Evolutionary conservation across 495 filamentous ascomycete genomes (phyloP).

Genomic region (Penicillium taxi): DNA sequence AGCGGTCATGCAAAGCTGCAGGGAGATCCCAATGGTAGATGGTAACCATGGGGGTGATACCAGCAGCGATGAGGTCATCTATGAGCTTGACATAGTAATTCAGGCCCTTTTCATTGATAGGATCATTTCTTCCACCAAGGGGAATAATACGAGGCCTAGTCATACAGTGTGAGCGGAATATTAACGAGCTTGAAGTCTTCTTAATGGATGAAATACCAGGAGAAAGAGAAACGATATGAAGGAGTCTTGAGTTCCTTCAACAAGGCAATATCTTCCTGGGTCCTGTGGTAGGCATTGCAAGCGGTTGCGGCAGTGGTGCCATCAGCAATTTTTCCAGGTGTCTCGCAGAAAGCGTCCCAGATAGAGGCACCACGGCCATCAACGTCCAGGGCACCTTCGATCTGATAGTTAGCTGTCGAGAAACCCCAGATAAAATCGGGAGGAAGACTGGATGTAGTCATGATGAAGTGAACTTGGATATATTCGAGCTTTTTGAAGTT

Average conservation of each 20-base stretch:
- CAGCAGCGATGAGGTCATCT: slow-evolving; percentile 33
- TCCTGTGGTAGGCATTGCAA: slow-evolving; percentile 63
- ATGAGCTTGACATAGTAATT: slow-evolving; percentile 39
- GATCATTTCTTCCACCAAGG: slow-evolving; percentile 24
- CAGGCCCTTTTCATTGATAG: slow-evolving; percentile 36
- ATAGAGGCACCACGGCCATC: slow-evolving; percentile 64
- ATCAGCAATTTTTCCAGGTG: slow-evolving; percentile 61
- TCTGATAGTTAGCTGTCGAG: slow-evolving; percentile 43
- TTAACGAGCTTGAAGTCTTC: no score
- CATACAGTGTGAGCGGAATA: no score
- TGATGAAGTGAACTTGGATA: no score
- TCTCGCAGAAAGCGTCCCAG: slow-evolving; percentile 64
- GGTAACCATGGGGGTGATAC: slow-evolving; percentile 43
- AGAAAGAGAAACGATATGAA: slow-evolving; percentile 63
- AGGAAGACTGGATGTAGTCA: no score
- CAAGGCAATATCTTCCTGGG: slow-evolving; percentile 61
- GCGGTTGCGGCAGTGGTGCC: slow-evolving; percentile 57
- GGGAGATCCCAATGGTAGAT: slow-evolving; percentile 46
- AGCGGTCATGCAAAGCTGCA: slow-evolving; percentile 38
- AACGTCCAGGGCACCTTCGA: slow-evolving; percentile 57
- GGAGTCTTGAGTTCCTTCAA: slow-evolving; percentile 57
- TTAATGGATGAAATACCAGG: no score
- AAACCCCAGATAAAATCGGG: slow-evolving; percentile 32
- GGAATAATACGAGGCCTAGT: slow-evolving; percentile 65
- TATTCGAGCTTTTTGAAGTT: no score